These are phyloP conservation scores for Excoecaria cochinchinensis DNA, from an alignment of 345 rosid species.

Conservation along the genomic window DNA sequence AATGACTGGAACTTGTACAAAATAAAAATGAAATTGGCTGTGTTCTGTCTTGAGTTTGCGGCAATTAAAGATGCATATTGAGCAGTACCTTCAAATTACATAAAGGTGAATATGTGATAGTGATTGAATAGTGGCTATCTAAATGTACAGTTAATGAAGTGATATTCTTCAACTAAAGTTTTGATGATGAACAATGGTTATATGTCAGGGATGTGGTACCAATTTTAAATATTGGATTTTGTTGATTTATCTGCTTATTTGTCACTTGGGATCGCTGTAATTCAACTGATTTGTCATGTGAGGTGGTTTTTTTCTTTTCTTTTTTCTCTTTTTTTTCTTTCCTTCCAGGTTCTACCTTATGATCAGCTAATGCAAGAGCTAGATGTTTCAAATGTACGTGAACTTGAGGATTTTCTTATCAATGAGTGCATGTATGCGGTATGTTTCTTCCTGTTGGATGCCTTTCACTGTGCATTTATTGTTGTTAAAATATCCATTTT, in stretches of 20 bases:
- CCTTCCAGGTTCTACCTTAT: slow-evolving; percentile 71
- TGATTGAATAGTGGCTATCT: neutral
- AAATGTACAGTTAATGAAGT: neutral
- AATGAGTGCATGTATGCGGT: slow-evolving; percentile 97
- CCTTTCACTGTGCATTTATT: neutral
- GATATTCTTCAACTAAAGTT: neutral
- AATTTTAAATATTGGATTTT: neutral
- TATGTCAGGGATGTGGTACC: neutral
- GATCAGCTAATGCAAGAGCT: slow-evolving; percentile 83
- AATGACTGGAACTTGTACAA: neutral
- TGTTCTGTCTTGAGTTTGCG: too few relatives aligned
- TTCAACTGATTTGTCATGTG: neutral
- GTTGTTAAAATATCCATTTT: neutral
- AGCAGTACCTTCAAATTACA: neutral
- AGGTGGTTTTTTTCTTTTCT: neutral
- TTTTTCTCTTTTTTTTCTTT: slow-evolving; percentile 14
- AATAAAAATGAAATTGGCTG: slow-evolving; percentile 7
- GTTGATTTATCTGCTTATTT: neutral
- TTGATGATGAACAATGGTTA: neutral
- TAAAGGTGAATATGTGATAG: neutral
- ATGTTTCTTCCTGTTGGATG: slow-evolving; percentile 34
- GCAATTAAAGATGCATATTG: neutral
- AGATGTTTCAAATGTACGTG: slow-evolving; percentile 88
- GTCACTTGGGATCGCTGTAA: neutral
- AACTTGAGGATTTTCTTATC: slow-evolving; percentile 97